phyloP scores from a whole-genome alignment of 2,329 filamentous ascomycete genomes.

The Penicillium sp. region DNA sequence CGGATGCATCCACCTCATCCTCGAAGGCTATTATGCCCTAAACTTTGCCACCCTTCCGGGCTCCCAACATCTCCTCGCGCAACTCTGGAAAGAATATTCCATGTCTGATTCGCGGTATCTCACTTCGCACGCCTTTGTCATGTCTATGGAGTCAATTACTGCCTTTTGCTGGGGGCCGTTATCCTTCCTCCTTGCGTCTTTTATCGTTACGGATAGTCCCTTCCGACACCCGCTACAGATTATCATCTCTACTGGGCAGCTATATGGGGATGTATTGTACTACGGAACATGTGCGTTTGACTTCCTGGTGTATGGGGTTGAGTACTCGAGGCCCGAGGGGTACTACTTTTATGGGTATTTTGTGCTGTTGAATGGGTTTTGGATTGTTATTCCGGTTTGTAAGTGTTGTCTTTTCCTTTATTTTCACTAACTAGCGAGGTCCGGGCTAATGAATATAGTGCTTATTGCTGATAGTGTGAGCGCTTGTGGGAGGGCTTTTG shows the following conservation, averaged over 20 bases:
- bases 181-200: slow-evolving; percentile 50
- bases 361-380: not conserved
- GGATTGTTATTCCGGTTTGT: not conserved
- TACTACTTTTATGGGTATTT: slow-evolving; percentile 45
- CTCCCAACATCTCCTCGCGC: slow-evolving; percentile 67
- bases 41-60: slow-evolving; percentile 62
- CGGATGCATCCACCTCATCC: slow-evolving; percentile 64
- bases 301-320: slow-evolving; percentile 52
- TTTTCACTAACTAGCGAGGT: too few species aligned
- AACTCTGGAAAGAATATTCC: slow-evolving; percentile 87
- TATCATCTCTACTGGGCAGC: slow-evolving; percentile 55
- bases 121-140: slow-evolving; percentile 71
- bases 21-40: slow-evolving; percentile 75
- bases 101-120: slow-evolving; percentile 80
- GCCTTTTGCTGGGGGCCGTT: slow-evolving; percentile 61
- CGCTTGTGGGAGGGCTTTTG: not conserved
- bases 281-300: slow-evolving; percentile 47
- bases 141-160: slow-evolving; percentile 78
- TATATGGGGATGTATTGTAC: slow-evolving; percentile 58
- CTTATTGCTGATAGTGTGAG: not conserved
- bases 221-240: slow-evolving; percentile 52
- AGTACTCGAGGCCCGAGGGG: slow-evolving; percentile 47
- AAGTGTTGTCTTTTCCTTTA: not conserved
- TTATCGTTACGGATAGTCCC: slow-evolving; percentile 50
- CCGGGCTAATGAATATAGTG: not conserved